These are phyloP conservation scores for Fusarium sp. DNA, from an alignment of 2,329 filamentous ascomycete genomes.

Conservation along the genomic window DNA sequence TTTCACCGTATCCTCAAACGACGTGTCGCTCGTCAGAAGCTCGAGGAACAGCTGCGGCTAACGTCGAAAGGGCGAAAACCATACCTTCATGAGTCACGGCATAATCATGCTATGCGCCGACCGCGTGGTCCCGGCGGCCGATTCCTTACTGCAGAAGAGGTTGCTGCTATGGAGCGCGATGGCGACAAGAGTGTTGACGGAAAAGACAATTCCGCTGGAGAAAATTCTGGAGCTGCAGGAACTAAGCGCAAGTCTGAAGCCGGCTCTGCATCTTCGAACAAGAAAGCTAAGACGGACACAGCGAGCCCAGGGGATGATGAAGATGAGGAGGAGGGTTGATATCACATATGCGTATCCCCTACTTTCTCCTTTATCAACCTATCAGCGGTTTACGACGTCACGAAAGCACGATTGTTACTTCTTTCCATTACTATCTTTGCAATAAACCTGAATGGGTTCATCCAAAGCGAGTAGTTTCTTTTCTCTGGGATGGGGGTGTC, in stretches of 20 bases:
- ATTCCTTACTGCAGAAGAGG: conserved; percentile 96
- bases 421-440: conserved; percentile 33
- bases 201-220: conserved; percentile 51
- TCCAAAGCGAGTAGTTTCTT: conserved; percentile 18
- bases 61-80: conserved; percentile 97
- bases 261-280: conserved; percentile 64
- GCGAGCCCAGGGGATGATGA: conserved; percentile 57
- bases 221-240: conserved; percentile 55
- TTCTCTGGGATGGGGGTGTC: conserved; percentile 24
- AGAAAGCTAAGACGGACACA: conserved; percentile 70
- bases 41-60: conserved; percentile 91
- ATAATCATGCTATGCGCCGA: conserved; percentile 98
- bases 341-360: conserved; percentile 16
- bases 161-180: conserved; percentile 86
- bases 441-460: conserved; percentile 9
- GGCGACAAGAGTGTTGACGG: conserved; percentile 62
- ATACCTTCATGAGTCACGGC: conserved; percentile 95
- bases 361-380: conserved; percentile 50
- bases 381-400: conserved; percentile 56
- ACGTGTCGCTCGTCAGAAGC: conserved; percentile 89
- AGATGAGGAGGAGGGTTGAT: conserved; percentile 62
- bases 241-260: conserved; percentile 74
- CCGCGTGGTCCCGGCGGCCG: conserved; percentile 94
- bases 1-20: conserved; percentile 98
- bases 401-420: conserved; percentile 52